phyloP scores from a whole-genome alignment of 495 filamentous ascomycete genomes.

The Chlorociboria aeruginascens region DNA sequence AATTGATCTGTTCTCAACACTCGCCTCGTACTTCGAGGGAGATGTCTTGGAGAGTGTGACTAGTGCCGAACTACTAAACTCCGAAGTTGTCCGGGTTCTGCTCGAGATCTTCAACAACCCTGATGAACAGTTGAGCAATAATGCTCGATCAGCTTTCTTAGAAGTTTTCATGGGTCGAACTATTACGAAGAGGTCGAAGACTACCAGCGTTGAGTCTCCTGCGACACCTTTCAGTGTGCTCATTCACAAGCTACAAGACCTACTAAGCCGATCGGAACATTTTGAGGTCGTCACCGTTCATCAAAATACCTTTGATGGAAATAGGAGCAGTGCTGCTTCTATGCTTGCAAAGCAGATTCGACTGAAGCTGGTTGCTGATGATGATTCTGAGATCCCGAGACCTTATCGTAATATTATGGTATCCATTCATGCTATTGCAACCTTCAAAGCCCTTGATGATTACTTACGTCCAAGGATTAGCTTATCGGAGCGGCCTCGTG shows the following conservation, averaged over 20 bases:
- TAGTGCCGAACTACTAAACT: slow-evolving; percentile 89
- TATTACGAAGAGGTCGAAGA: slow-evolving; percentile 48
- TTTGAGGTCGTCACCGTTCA: slow-evolving; percentile 96
- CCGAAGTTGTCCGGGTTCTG: slow-evolving; percentile 73
- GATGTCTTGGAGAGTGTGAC: slow-evolving; percentile 86
- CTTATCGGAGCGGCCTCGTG: slow-evolving; percentile 67
- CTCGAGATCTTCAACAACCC: slow-evolving; percentile 70
- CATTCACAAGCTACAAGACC: slow-evolving; percentile 88
- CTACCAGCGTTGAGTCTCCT: slow-evolving; percentile 47
- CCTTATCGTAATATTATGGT: slow-evolving; percentile 91
- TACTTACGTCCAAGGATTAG: slow-evolving; percentile 87
- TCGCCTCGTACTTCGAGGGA: slow-evolving; percentile 82
- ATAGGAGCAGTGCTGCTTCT: slow-evolving; percentile 80
- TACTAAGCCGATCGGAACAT: slow-evolving; percentile 91
- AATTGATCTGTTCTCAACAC: slow-evolving; percentile 52
- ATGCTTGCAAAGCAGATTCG: slow-evolving; percentile 96
- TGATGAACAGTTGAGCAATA: slow-evolving; percentile 37
- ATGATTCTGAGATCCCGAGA: slow-evolving; percentile 76
- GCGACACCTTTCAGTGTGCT: slow-evolving; percentile 83
- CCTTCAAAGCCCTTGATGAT: slow-evolving; percentile 93
- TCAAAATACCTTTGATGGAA: slow-evolving; percentile 84
- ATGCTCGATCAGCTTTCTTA: slow-evolving; percentile 72
- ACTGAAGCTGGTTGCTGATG: slow-evolving; percentile 79
- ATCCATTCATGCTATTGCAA: slow-evolving; percentile 95
- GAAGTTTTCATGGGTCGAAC: slow-evolving; percentile 86